Base-by-base conservation (phyloP, 169 alveolate species). In the Plasmodium gallinaceum region DNA sequence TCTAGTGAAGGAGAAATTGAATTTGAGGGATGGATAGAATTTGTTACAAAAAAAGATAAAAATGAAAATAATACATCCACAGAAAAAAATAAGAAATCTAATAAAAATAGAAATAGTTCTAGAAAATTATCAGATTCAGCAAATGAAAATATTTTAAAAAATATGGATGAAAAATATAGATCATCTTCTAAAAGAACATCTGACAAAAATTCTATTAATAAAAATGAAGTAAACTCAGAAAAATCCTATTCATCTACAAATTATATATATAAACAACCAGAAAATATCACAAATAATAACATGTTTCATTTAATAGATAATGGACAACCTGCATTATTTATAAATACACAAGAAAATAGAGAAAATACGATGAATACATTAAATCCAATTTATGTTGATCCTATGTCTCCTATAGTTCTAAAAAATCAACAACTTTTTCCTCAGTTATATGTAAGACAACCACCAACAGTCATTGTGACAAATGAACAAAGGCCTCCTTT, bases 381-480 rank as follows among this genome's bases (percentile, higher is more conserved):
- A 60, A 43, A 43, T 22, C 90, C 90, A 8, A 80, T 66, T 57
- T 80, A 66, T 80, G 80, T 80, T 16, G 83, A 80, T 39, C 83
- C 90, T 66, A 16, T 74, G n/a, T 8, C 75, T 16, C 88, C 92
- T 48, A 51, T 86, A 18, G 80, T 86, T 86, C 93, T 94, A 69
- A 94, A 90, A 88, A 94, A 94, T 92, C 91, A 85, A 92, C 96
- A 92, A 78, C 72, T 88, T 48, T 86, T 94, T 39, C 96, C 96
- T 45, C 93, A 92, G 80, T 86, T 94, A 51, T 80, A 80, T 60
- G 48, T 94, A 57, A 93, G 93, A 42, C 96, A 94, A 74, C 92
- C 92, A 58, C 96, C 96, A 18, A 94, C 96, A 0, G 96, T 94
- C 20, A 92, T 94, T 54, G 96, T 94, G 24, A 87, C 95, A 61